These are phyloP conservation scores for Picea abies DNA, from an alignment of 83 land plant species.

Conservation along the genomic window DNA sequence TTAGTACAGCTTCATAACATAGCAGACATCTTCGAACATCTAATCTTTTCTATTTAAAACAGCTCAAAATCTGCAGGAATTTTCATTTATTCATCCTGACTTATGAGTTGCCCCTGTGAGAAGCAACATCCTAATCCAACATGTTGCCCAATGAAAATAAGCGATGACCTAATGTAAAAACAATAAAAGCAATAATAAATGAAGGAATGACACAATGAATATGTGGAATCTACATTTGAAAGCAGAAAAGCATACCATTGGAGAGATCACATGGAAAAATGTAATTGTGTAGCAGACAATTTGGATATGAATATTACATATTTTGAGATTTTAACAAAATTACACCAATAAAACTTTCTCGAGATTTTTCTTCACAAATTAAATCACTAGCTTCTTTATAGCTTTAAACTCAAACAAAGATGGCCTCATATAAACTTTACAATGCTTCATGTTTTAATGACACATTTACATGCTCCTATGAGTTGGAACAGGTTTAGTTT, in stretches of 20 bases:
- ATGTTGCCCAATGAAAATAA: background rate
- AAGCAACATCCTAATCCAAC: background rate
- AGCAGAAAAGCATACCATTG: background rate
- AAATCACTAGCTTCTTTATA: too few species aligned
- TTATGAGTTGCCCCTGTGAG: background rate
- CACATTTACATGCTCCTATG: background rate
- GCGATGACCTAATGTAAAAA: too few species aligned
- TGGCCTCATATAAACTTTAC: background rate
- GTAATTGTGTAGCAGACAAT: background rate
- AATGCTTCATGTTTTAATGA: background rate
- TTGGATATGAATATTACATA: too few species aligned
- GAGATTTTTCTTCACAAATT: too few species aligned
- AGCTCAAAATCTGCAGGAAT: background rate
- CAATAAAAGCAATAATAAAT: background rate
- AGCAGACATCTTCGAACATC: background rate
- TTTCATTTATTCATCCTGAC: background rate
- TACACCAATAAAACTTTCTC: too few species aligned
- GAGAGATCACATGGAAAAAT: background rate
- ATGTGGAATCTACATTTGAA: background rate
- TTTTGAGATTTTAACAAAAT: too few species aligned
- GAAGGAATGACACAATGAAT: background rate
- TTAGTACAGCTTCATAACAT: background rate
- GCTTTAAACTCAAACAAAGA: background rate
- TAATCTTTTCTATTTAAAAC: background rate
- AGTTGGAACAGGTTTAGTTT: background rate